Conservation (phyloP, 2,329 filamentous ascomycete genomes). For the Neofusicoccum cordaticola region DNA sequence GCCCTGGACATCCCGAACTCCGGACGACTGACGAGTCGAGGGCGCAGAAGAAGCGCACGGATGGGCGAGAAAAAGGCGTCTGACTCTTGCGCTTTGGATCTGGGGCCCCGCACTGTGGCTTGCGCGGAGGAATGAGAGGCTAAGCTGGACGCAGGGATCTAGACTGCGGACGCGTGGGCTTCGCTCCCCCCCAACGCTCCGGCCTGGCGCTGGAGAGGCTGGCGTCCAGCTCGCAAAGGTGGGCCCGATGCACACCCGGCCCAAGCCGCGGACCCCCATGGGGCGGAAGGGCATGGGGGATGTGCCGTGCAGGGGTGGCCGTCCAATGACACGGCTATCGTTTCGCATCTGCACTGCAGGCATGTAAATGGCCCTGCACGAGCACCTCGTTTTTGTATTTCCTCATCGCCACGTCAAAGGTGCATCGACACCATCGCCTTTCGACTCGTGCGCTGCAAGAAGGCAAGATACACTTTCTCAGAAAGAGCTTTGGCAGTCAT, state of each 20-base stretch:
- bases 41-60: not conserved
- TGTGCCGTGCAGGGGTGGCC: not conserved
- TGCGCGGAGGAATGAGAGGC: not conserved
- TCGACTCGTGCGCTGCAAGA: not conserved
- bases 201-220: not conserved
- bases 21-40: not conserved
- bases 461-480: not conserved
- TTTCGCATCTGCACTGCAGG: not conserved
- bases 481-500: not conserved
- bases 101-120: slow-evolving; percentile 17
- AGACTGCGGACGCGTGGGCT: not conserved
- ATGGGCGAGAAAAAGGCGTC: too few relatives aligned
- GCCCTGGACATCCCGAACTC: not conserved
- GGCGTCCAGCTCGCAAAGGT: not conserved
- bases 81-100: not conserved
- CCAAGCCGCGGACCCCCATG: not conserved
- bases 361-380: not conserved
- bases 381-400: not conserved
- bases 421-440: not conserved
- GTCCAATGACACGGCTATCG: not conserved
- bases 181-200: too few relatives aligned
- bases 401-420: not conserved
- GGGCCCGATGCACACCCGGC: slow-evolving; percentile 2
- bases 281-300: not conserved
- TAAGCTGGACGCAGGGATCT: not conserved